Evolutionary conservation across 805 yeast species (phyloP).

Genomic region (Myxozyma mucilagina): DNA sequence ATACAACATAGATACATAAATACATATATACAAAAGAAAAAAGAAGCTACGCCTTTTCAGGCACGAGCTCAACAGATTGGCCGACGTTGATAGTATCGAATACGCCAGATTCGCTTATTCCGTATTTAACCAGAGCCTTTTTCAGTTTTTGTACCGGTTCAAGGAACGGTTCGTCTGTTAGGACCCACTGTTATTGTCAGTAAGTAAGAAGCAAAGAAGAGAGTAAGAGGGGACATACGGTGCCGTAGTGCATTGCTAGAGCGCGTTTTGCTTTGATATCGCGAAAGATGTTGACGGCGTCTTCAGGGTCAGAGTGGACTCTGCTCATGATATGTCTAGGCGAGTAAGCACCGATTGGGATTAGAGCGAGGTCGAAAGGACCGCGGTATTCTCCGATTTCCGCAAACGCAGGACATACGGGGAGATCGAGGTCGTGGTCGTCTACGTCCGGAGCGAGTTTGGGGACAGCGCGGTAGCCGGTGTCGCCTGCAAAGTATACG

Average conservation of each 20-base stretch:
- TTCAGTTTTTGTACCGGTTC: constrained; percentile 21
- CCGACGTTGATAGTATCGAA: constrained; percentile 20
- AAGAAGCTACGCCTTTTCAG: neutral
- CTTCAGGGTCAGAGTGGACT: constrained; percentile 22
- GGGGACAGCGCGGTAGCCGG: constrained; percentile 58
- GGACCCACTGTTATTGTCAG: constrained; percentile 4
- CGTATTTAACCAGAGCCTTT: constrained; percentile 11
- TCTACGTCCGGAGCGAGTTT: constrained; percentile 9
- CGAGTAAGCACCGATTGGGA: constrained; percentile 28
- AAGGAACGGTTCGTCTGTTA: constrained; percentile 26
- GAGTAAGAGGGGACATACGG: constrained; percentile 18
- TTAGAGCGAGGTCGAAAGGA: constrained; percentile 25
- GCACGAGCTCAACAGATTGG: constrained; percentile 11
- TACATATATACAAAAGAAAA: no score
- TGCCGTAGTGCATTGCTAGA: constrained; percentile 27
- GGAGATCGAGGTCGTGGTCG: constrained; percentile 23
- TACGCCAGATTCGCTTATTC: constrained; percentile 14
- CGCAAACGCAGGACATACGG: constrained; percentile 23
- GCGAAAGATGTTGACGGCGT: constrained; percentile 21
- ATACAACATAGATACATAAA: no score
- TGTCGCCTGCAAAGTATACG: constrained; percentile 49
- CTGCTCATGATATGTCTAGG: constrained; percentile 29
- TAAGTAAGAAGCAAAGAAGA: neutral
- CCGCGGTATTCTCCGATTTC: constrained; percentile 25
- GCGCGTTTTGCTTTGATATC: constrained; percentile 22